Conservation (phyloP, 2,329 filamentous ascomycete species). For the Akanthomyces dipterigenus region DNA sequence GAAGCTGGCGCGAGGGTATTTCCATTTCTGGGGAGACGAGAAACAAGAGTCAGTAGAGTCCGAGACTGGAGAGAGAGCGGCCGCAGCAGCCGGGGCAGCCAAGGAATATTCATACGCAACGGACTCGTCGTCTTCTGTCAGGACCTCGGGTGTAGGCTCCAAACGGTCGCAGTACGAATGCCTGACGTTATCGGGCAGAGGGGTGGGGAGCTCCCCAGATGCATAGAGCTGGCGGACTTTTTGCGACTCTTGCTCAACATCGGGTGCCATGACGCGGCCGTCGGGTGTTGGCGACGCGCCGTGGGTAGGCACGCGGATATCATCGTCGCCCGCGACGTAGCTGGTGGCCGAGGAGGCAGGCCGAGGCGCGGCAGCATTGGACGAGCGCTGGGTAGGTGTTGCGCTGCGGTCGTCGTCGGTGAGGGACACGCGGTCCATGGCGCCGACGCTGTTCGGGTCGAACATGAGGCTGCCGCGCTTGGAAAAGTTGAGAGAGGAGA, state of each 20-base stretch:
- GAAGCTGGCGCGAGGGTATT: constrained; percentile 24
- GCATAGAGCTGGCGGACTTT: constrained; percentile 62
- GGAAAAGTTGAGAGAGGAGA: constrained; percentile 52
- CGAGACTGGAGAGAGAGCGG: not conserved
- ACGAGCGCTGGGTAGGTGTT: constrained; percentile 14
- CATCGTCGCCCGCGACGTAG: constrained; percentile 31
- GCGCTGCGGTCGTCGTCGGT: constrained; percentile 18
- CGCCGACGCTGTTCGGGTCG: constrained; percentile 35
- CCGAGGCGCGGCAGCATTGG: not conserved
- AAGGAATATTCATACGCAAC: constrained; percentile 53
- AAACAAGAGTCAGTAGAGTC: constrained; percentile 1
- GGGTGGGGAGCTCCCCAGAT: constrained; percentile 35
- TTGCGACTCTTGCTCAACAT: constrained; percentile 57
- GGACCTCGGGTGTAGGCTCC: constrained; percentile 44
- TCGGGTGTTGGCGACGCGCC: constrained; percentile 27
- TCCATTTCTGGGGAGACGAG: constrained; percentile 8
- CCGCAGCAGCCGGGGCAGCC: constrained; percentile 17
- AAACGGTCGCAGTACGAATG: constrained; percentile 42
- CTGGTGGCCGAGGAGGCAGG: constrained; percentile 1
- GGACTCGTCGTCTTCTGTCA: constrained; percentile 45
- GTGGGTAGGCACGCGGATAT: constrained; percentile 10
- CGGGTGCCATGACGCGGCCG: constrained; percentile 47
- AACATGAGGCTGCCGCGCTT: constrained; percentile 59
- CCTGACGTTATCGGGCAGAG: constrained; percentile 14
- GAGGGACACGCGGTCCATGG: constrained; percentile 13